phyloP scores from a whole-genome alignment of 345 rosid species.

The Gossypium herbaceum region DNA sequence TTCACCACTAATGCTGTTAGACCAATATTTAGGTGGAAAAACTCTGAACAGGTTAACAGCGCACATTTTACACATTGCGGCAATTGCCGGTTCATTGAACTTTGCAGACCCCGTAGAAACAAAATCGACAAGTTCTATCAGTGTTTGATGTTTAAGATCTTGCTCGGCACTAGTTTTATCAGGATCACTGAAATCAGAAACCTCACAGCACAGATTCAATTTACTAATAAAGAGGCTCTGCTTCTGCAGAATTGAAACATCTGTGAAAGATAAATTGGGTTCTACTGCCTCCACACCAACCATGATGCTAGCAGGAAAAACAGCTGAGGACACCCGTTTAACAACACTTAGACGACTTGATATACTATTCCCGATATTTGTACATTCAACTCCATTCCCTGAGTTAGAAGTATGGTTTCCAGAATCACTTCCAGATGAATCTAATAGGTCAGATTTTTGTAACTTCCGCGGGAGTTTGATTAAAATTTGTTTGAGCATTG shows the following conservation, averaged over 20 bases:
- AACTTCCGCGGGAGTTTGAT: slow-evolving; percentile 70
- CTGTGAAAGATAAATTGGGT: slow-evolving; percentile 64
- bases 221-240: slow-evolving; percentile 69
- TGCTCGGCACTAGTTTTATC: slow-evolving; percentile 45
- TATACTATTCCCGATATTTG: slow-evolving; percentile 51
- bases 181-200: slow-evolving; percentile 42
- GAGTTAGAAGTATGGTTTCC: slow-evolving; percentile 32
- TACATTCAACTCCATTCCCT: slow-evolving; percentile 43
- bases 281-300: slow-evolving; percentile 69
- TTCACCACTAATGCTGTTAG: slow-evolving; percentile 43
- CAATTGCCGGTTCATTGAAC: slow-evolving; percentile 55
- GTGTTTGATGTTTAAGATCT: slow-evolving; percentile 50
- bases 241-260: slow-evolving; percentile 60
- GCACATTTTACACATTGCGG: slow-evolving; percentile 67
- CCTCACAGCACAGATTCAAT: slow-evolving; percentile 60
- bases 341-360: slow-evolving; percentile 68
- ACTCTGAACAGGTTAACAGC: slow-evolving; percentile 57
- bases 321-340: slow-evolving; percentile 76
- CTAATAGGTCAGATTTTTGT: slow-evolving; percentile 38
- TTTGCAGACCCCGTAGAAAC: slow-evolving; percentile 61
- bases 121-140: slow-evolving; percentile 62
- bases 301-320: slow-evolving; percentile 71
- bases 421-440: slow-evolving; percentile 40
- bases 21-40: slow-evolving; percentile 59
- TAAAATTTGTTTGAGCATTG: slow-evolving; percentile 72